Conservation (phyloP, 768 basidiomycete genomes). For the Rickenella mellea region DNA sequence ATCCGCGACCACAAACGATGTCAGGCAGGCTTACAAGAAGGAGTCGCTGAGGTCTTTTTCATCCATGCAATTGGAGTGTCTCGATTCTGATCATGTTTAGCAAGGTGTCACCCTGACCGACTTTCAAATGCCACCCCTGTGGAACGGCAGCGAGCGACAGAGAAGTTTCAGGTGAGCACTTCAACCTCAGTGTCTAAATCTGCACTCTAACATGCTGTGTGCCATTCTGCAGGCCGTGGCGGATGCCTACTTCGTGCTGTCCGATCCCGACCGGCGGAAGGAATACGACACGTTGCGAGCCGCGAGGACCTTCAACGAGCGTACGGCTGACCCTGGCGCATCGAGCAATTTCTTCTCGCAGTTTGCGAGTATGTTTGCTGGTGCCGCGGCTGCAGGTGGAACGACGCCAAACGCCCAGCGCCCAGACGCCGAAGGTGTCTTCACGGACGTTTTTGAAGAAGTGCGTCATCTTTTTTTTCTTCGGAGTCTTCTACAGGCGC, state of each 20-base stretch:
- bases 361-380: conserved; percentile 62
- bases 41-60: conserved; percentile 57
- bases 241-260: conserved; percentile 91
- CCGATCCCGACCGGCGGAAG: conserved; percentile 58
- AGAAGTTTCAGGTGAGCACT: conserved; percentile 66
- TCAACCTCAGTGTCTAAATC: neutral
- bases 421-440: conserved; percentile 74
- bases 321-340: conserved; percentile 52
- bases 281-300: conserved; percentile 66
- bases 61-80: conserved; percentile 2
- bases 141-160: conserved; percentile 72
- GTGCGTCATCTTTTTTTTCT: conserved; percentile 27
- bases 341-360: conserved; percentile 69
- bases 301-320: conserved; percentile 40
- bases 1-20: conserved; percentile 57
- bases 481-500: neutral
- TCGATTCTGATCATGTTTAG: conserved; percentile 13
- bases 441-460: conserved; percentile 89
- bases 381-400: conserved; percentile 16
- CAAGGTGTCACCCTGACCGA: conserved; percentile 84
- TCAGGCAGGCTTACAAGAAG: conserved; percentile 69
- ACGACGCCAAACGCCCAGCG: conserved; percentile 26
- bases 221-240: conserved; percentile 57
- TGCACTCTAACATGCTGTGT: neutral
- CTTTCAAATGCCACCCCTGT: conserved; percentile 55